phyloP scores from a whole-genome alignment of 805 yeast species.

The Starmerella sp. region DNA sequence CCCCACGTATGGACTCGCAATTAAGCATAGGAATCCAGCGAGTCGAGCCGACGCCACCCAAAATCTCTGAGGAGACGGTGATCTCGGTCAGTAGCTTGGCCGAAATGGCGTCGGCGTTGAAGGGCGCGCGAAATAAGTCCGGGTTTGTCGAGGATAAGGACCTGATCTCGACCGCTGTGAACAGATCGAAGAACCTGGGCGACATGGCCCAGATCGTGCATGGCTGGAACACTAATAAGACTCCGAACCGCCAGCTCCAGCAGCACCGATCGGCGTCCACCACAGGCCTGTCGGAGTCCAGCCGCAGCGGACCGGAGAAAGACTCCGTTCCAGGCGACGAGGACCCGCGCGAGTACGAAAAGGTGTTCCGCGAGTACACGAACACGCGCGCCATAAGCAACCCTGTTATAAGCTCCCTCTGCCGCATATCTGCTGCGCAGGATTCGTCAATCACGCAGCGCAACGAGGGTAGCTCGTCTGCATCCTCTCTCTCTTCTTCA shows the following conservation, averaged over 20 bases:
- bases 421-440: slow-evolving; percentile 8
- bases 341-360: slow-evolving; percentile 20
- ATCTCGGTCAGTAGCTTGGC: slow-evolving; percentile 22
- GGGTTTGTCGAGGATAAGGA: slow-evolving; percentile 23
- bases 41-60: slow-evolving; percentile 24
- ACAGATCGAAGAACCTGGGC: slow-evolving; percentile 16
- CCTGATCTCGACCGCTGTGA: slow-evolving; percentile 20
- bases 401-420: slow-evolving; percentile 16
- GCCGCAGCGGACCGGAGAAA: neutral
- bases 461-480: neutral
- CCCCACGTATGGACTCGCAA: slow-evolving; percentile 3
- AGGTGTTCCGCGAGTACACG: slow-evolving; percentile 19
- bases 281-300: neutral
- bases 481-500: neutral
- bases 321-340: slow-evolving; percentile 10
- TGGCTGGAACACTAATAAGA: slow-evolving; percentile 11
- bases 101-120: slow-evolving; percentile 23
- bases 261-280: neutral
- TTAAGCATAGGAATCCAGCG: slow-evolving; percentile 19
- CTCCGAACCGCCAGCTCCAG: neutral
- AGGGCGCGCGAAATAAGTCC: slow-evolving; percentile 16
- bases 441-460: neutral
- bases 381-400: slow-evolving; percentile 19
- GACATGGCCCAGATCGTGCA: slow-evolving; percentile 19
- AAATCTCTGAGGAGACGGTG: slow-evolving; percentile 23